Conservation (phyloP, 495 filamentous ascomycete species). For the Penicillium soppii region DNA sequence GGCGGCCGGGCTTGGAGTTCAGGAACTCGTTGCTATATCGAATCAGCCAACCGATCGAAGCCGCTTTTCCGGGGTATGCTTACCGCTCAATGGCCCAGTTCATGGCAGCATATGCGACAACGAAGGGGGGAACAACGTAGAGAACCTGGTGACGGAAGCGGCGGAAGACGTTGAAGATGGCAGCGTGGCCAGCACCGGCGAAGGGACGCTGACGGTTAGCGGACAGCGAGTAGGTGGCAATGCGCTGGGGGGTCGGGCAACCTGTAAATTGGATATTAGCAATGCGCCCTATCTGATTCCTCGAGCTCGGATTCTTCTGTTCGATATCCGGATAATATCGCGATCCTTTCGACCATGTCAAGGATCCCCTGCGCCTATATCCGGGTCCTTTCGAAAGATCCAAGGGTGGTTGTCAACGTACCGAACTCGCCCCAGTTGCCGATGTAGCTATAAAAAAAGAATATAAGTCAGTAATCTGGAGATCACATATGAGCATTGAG, state of each 20-base stretch:
- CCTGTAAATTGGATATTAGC: conserved; percentile 21
- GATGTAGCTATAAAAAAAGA: conserved; percentile 61
- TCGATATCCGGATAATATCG: not conserved
- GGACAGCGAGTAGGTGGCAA: conserved; percentile 61
- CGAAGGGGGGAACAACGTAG: conserved; percentile 77
- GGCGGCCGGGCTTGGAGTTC: conserved; percentile 85
- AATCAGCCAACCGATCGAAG: not conserved
- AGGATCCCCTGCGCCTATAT: conserved; percentile 11
- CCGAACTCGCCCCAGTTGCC: conserved; percentile 85
- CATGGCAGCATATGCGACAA: conserved; percentile 73
- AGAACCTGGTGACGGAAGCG: conserved; percentile 66
- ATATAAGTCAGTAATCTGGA: conserved; percentile 26
- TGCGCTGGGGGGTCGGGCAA: conserved; percentile 58
- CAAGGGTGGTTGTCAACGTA: conserved; percentile 47
- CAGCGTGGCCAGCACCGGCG: conserved; percentile 58
- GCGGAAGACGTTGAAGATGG: conserved; percentile 64
- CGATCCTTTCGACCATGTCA: not conserved
- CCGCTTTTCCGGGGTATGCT: conserved; percentile 10
- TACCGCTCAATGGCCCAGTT: conserved; percentile 86
- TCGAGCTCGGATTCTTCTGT: no score
- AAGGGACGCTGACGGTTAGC: conserved; percentile 66
- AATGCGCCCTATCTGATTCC: not conserved
- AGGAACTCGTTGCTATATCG: conserved; percentile 77
- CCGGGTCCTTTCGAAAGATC: conserved; percentile 9
- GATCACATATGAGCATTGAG: not conserved